Percentiles rank a stretch among this genome's conserved stretches.
Evolutionary conservation across 164 flowering plant genomes (phyloP).

Genomic region (Umbilicus rupestris): DNA sequence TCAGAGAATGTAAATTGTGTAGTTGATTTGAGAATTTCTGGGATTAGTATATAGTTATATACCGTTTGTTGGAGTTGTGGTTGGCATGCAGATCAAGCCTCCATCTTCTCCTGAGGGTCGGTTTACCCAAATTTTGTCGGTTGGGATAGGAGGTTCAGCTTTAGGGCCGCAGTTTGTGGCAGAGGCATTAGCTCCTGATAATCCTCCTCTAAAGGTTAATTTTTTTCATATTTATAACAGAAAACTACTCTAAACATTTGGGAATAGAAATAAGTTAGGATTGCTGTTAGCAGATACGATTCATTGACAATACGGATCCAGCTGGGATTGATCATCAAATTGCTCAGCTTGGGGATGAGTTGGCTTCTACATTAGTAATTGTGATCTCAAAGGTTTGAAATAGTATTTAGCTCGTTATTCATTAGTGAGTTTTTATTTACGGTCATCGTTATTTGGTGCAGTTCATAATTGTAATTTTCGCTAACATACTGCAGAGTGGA

Average conservation of each 20-base stretch:
- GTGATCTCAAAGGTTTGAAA: constrained; percentile 82
- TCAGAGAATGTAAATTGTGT: not conserved
- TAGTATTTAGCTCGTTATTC: not conserved
- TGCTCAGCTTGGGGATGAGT: constrained; percentile 90
- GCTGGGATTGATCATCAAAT: constrained; percentile 99
- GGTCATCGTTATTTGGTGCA: not conserved
- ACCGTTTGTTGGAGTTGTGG: constrained; percentile 9
- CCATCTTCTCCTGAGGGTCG: constrained; percentile 62
- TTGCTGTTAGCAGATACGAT: constrained; percentile 60
- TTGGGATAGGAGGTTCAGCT: constrained; percentile 98
- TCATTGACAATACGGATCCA: constrained; percentile 97
- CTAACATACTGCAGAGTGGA: constrained; percentile 56
- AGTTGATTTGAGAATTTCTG: not conserved
- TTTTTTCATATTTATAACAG: not conserved
- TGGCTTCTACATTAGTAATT: constrained; percentile 79
- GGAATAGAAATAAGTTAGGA: not conserved
- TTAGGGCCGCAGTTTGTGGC: constrained; percentile 98
- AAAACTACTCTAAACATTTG: not conserved
- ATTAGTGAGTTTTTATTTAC: not conserved
- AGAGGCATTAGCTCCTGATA: constrained; percentile 97
- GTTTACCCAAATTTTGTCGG: constrained; percentile 86
- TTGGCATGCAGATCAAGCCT: constrained; percentile 62
- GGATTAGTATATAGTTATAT: not conserved
- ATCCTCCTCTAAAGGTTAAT: constrained; percentile 90
- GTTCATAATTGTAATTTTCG: constrained; percentile 6